These are phyloP conservation scores for Fragaria nilgerrensis DNA, from an alignment of 306 rosid species.

Conservation along the genomic window DNA sequence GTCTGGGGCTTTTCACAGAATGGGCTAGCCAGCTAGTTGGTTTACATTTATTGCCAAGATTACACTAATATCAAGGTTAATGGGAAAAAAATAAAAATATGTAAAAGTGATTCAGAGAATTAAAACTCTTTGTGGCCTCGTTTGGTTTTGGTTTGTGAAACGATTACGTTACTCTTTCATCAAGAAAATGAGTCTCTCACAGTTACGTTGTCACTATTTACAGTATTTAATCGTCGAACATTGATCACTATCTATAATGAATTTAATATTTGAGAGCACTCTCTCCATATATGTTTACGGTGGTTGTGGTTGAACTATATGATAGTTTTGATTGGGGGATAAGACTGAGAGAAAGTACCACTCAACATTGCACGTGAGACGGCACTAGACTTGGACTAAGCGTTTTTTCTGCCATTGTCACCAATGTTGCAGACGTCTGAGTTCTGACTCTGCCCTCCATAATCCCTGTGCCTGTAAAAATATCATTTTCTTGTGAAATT, in stretches of 20 bases:
- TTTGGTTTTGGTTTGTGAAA: too few relatives aligned
- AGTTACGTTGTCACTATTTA: neutral
- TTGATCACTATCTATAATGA: too few relatives aligned
- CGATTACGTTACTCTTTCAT: too few relatives aligned
- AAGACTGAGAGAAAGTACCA: conserved; percentile 1
- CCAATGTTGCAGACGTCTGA: neutral
- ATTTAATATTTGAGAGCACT: too few relatives aligned
- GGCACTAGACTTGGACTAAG: conserved; percentile 18
- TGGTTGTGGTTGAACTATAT: too few relatives aligned
- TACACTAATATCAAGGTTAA: neutral
- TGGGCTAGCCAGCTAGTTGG: conserved; percentile 4
- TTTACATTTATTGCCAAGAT: neutral
- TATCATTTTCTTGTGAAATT: neutral
- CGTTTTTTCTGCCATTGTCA: neutral
- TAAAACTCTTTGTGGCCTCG: neutral
- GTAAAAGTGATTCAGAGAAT: too few relatives aligned
- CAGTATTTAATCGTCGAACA: neutral
- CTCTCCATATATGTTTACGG: too few relatives aligned
- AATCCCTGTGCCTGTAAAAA: conserved; percentile 20
- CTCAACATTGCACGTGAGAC: conserved; percentile 45
- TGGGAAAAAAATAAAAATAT: too few relatives aligned
- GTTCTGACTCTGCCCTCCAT: conserved; percentile 10
- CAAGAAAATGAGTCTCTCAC: neutral
- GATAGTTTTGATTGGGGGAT: neutral
- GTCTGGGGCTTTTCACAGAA: neutral